These are phyloP conservation scores for Aquilaria malaccensis DNA, from an alignment of 345 rosid species.

Conservation along the genomic window DNA sequence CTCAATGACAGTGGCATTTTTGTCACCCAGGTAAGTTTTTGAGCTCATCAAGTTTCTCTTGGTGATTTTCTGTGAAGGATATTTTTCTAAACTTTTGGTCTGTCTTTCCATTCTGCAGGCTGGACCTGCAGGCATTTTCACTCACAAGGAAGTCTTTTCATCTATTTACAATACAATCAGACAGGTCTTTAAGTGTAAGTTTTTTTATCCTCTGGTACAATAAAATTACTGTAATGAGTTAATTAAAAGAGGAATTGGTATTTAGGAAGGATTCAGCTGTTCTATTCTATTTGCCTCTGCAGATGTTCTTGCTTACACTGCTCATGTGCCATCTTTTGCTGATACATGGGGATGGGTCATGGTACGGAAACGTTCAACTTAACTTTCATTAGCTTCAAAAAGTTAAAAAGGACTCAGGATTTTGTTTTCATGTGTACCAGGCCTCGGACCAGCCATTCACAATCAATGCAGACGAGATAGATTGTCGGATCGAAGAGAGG, in stretches of 20 bases:
- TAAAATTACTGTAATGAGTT: neutral
- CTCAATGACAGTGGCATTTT: conserved; percentile 75
- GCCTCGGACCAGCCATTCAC: conserved; percentile 82
- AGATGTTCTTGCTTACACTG: conserved; percentile 88
- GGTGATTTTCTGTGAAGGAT: neutral
- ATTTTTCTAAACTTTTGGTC: neutral
- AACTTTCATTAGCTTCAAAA: neutral
- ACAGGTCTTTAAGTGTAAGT: conserved; percentile 87
- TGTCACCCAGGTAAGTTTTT: conserved; percentile 66
- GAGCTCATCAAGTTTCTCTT: neutral
- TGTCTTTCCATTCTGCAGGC: conserved; percentile 34
- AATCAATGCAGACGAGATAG: conserved; percentile 54
- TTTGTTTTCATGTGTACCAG: conserved; percentile 14
- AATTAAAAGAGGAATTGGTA: neutral
- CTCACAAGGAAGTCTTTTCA: conserved; percentile 89
- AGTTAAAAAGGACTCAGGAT: neutral
- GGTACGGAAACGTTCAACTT: conserved; percentile 25
- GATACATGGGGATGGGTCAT: conserved; percentile 99
- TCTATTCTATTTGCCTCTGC: conserved; percentile 11
- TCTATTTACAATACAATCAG: conserved; percentile 88
- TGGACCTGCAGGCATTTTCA: conserved; percentile 96
- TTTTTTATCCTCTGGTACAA: neutral
- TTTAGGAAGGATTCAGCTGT: neutral
- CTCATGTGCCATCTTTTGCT: conserved; percentile 95
- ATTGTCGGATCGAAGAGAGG: conserved; percentile 57